Evolutionary conservation across 257 asterid species (phyloP).

Genomic region (Verbascum thapsus): DNA sequence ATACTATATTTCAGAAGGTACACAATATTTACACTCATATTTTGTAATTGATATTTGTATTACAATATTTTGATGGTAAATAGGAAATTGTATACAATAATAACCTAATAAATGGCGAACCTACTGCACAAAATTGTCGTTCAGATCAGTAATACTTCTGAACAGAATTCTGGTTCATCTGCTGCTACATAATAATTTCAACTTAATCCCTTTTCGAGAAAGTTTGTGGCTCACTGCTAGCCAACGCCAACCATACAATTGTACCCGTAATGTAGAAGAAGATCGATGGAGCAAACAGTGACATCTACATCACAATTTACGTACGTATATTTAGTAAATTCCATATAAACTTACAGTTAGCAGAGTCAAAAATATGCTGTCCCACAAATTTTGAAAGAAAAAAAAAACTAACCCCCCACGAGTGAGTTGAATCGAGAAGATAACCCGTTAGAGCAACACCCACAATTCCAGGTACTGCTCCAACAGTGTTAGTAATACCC

Average conservation of each 20-base stretch:
- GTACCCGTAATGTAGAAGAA: conserved; percentile 98
- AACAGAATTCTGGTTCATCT: conserved; percentile 21
- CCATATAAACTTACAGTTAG: no score
- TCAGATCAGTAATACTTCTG: conserved; percentile 34
- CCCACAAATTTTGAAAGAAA: background rate
- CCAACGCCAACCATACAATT: conserved; percentile 81
- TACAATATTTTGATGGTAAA: conserved; percentile 18
- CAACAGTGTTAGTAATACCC: conserved; percentile 98
- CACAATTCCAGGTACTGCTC: conserved; percentile 93
- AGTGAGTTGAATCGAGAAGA: conserved; percentile 92
- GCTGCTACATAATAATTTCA: conserved; percentile 1
- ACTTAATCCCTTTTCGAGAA: conserved; percentile 56
- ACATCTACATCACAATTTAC: conserved; percentile 44
- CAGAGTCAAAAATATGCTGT: background rate
- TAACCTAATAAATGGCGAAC: conserved; percentile 21
- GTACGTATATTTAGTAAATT: no score
- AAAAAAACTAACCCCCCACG: conserved; percentile 83
- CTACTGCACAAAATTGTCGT: conserved; percentile 57
- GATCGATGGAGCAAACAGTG: conserved; percentile 88
- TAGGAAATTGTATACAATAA: background rate
- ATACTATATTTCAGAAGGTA: conserved; percentile 24
- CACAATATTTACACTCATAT: conserved; percentile 32
- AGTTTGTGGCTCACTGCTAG: conserved; percentile 86
- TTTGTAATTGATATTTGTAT: background rate
- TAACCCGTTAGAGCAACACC: conserved; percentile 96